Conservation (phyloP, 495 filamentous ascomycete genomes). For the Podospora conica region DNA sequence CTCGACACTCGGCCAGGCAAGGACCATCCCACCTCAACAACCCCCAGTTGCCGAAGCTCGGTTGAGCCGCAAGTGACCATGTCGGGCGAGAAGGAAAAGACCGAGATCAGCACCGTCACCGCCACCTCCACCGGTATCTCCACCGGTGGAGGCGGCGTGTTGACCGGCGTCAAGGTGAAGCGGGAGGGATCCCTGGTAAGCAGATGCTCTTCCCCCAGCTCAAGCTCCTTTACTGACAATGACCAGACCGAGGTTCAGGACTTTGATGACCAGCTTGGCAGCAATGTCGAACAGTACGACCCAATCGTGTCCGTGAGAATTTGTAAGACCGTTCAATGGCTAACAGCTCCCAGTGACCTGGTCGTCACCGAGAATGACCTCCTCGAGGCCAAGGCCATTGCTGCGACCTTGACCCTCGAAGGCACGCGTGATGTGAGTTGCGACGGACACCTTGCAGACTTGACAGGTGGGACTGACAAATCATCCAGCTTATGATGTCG, state of each 20-base stretch:
- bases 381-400: conserved; percentile 24
- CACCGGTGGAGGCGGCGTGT: not conserved
- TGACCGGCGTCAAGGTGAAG: not conserved
- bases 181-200: not conserved
- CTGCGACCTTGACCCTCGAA: conserved; percentile 22
- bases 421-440: conserved; percentile 7
- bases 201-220: not conserved
- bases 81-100: not conserved
- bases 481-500: conserved; percentile 20
- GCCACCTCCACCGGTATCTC: not conserved
- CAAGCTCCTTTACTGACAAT: not conserved
- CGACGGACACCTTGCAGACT: not conserved
- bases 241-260: not conserved
- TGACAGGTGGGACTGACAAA: not conserved
- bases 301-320: not conserved
- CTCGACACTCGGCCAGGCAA: not conserved
- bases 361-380: conserved; percentile 28
- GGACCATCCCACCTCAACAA: not conserved
- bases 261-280: not conserved
- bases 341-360: conserved; percentile 12
- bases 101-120: not conserved
- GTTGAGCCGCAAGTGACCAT: not conserved
- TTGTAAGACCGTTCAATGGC: not conserved
- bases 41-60: not conserved
- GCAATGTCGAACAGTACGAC: not conserved